Base-by-base conservation (phyloP, 306 rosid genomes). In the Vachellia pachyceras region DNA sequence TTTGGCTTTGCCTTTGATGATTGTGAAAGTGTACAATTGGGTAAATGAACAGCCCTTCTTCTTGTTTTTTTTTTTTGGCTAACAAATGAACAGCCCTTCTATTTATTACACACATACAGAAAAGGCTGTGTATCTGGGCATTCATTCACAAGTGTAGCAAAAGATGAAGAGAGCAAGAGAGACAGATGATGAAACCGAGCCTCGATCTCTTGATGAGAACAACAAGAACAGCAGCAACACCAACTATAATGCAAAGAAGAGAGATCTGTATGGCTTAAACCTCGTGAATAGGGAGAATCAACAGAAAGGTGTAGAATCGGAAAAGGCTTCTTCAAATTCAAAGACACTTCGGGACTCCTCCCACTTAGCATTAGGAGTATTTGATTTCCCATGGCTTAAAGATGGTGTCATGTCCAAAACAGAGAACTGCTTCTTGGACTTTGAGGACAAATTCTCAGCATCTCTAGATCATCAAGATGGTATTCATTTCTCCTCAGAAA, bases 371-470 rank as follows among this genome's bases (percentile, higher is more conserved):
- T 20, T 82, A 2, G 95, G 89, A 64, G 95, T 95, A 46, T 95
- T 95, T 83, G 97, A 95, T 87, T 95, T 95, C 70, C 97, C 99
- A 1, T 95, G 99, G 97, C 86, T 90, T 73, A 95, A 92, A 82
- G 99, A 95, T 64, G 90, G 98, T 60, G 88, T 90, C 13, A 84
- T 87, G 5, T 87, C 82, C 25, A 88, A 92, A 75, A 82, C 89
- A 25, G 95, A 91, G 3, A 84, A 89, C 25, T 87, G 77, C 7
- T 78, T 73, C 42, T 73, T 73, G 85, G 89, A 82, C 79, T 83
- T 89, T 50, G 95, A 91, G 64, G 97, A 91, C 67, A 84, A 78
- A 40, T 91, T 92, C 77, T 77, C 83, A 78, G 83, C 95, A 39
- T 80, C 85, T 42, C 57, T 90, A 29, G 52, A 9, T 54, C 29